These are phyloP conservation scores for Auricularia sp. DNA, from an alignment of 768 basidiomycete species.

Conservation along the genomic window DNA sequence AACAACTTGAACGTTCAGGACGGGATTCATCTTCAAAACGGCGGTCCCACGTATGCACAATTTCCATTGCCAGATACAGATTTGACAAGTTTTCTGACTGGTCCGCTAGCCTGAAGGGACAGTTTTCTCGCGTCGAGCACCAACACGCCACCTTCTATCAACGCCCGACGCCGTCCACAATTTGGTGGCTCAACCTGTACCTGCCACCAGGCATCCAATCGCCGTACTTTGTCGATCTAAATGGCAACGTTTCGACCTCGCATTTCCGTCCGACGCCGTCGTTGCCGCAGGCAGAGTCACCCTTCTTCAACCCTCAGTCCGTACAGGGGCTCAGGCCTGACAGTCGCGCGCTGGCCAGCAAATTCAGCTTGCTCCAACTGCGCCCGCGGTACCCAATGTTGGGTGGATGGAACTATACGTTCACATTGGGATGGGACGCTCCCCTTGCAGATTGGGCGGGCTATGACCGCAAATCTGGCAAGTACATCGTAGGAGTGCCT, in stretches of 20 bases:
- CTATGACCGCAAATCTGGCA: constrained; percentile 51
- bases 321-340: not conserved
- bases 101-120: constrained; percentile 69
- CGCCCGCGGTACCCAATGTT: constrained; percentile 85
- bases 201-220: constrained; percentile 76
- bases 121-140: constrained; percentile 86
- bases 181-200: constrained; percentile 63
- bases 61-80: constrained; percentile 3
- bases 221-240: constrained; percentile 82
- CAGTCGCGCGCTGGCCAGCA: constrained; percentile 8
- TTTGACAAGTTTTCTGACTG: not conserved
- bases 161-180: constrained; percentile 53
- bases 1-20: constrained; percentile 90
- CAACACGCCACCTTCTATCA: constrained; percentile 68
- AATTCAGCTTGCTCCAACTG: constrained; percentile 67
- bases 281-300: constrained; percentile 34
- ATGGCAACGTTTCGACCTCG: constrained; percentile 96
- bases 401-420: constrained; percentile 96
- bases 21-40: constrained; percentile 74
- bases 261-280: constrained; percentile 63
- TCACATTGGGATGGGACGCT: constrained; percentile 91
- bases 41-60: constrained; percentile 70
- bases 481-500: constrained; percentile 70
- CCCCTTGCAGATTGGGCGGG: constrained; percentile 63
- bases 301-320: not conserved